Evolutionary conservation across 2,329 filamentous ascomycete genomes (phyloP), one percentile per base, ranked within the genome.

Genomic region (Aspergillus alliaceus): DNA sequence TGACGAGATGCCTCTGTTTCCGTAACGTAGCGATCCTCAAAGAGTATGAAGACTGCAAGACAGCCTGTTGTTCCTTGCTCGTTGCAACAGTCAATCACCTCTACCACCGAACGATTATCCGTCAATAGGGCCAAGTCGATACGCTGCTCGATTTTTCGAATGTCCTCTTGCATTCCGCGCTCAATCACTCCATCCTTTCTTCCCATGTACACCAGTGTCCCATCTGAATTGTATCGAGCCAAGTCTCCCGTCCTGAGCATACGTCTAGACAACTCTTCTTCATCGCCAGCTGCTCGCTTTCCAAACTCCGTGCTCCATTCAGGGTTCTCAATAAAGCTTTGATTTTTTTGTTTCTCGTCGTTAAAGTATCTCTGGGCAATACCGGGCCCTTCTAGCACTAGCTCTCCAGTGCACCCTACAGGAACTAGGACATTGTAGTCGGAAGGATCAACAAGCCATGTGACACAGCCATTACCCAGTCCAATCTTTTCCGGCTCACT

Each of bases 311-410:
- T 31, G 15, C 59, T 27, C 68, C 67, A 70, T 15, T 34, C 12
- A 6, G 65, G 61, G 27, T 81, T 72, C 2, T 79, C 65, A 29
- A 88, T 79, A 57, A 87, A 88, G 1, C 75, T 78, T 6, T 74
- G 70, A 1, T 72, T 75, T 0, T 82, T 84, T 65, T 81, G 81
- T n/a, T 75, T 77, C 0, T 77, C 72, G 54, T 84, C 77, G 34
- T 79, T 77, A n/a, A 86, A 71, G 58, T 87, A 87, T 6, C 83
- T 83, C 14, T 79, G 72, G 4, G 82, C 83, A 0, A 87, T 79
- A 27, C 83, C 77, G 0, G 83, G 82, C 0, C 68, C 68, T 50
- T 70, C 66, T 6, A 71, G 49, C 1, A 64, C 24, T 6, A 69
- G 18, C 47, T 69, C 66, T 40, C 66, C 66, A 37, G 62, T 54